Conservation (phyloP, 768 basidiomycete species). For the Lentinula sp. region DNA sequence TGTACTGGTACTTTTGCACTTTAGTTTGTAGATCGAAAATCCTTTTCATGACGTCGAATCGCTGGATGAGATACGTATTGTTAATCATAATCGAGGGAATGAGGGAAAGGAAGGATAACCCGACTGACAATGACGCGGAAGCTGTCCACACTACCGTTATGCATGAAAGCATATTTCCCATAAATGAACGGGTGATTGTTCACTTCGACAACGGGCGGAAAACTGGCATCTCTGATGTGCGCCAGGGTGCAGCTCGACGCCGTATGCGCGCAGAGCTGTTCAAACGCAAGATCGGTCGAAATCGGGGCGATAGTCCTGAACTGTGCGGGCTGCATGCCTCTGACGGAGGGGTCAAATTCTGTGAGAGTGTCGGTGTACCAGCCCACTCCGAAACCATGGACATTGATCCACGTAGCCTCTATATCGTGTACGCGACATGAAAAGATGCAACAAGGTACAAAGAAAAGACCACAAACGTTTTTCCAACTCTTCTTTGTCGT, state of each 20-base stretch:
- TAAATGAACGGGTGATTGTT: background rate
- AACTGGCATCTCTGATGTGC: background rate
- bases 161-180: background rate
- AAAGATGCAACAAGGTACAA: no score
- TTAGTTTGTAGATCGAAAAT: background rate
- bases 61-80: background rate
- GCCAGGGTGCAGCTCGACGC: background rate
- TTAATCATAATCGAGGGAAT: background rate
- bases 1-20: background rate
- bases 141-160: background rate
- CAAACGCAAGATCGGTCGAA: background rate
- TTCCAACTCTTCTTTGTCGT: background rate
- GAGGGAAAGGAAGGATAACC: background rate
- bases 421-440: background rate
- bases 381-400: background rate
- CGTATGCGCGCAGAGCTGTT: background rate
- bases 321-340: background rate
- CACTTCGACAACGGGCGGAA: background rate
- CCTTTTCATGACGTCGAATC: background rate
- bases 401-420: background rate
- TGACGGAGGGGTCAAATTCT: background rate
- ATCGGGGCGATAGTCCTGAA: background rate
- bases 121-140: background rate
- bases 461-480: background rate
- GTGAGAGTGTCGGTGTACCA: slow-evolving; percentile 1